Conservation (phyloP, 176 grass and related monocot species). For the Eremochloa ophiuroides region DNA sequence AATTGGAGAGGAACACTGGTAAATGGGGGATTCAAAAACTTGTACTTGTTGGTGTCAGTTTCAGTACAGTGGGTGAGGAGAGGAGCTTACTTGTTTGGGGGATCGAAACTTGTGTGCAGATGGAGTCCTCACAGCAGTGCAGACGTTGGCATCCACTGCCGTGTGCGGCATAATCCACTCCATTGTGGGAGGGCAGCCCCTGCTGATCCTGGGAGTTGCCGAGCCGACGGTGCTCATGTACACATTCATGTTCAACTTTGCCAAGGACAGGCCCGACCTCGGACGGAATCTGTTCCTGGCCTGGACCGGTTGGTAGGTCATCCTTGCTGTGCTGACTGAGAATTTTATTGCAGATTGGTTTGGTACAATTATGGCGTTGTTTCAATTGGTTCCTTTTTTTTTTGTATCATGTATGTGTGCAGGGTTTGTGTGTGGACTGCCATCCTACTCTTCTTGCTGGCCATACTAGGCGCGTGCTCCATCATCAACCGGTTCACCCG, state of each 20-base stretch:
- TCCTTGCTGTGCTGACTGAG: background rate
- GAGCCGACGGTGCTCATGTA: conserved; percentile 99
- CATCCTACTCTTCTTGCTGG: conserved; percentile 71
- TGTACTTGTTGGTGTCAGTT: conserved; percentile 1
- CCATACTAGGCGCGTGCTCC: conserved; percentile 76
- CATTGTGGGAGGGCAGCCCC: conserved; percentile 84
- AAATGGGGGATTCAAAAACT: conserved; percentile 5
- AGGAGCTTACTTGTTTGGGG: conserved; percentile 11
- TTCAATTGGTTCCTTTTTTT: background rate
- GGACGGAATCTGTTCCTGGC: conserved; percentile 75
- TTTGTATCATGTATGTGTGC: background rate
- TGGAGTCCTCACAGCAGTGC: conserved; percentile 87
- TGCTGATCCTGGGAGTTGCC: conserved; percentile 93
- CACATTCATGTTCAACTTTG: conserved; percentile 99
- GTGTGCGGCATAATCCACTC: conserved; percentile 95
- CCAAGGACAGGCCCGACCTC: conserved; percentile 72
- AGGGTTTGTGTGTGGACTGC: conserved; percentile 99
- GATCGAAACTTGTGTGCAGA: conserved; percentile 47
- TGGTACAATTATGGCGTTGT: background rate
- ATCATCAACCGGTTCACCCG: conserved; percentile 97
- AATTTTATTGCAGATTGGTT: conserved; percentile 10
- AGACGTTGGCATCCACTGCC: conserved; percentile 91
- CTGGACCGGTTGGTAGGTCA: conserved; percentile 88
- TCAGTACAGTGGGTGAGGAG: background rate
- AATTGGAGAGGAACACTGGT: conserved; percentile 94